phyloP scores from a whole-genome alignment of 1,139 yeast species.

The Saccharomyces hybrid region DNA sequence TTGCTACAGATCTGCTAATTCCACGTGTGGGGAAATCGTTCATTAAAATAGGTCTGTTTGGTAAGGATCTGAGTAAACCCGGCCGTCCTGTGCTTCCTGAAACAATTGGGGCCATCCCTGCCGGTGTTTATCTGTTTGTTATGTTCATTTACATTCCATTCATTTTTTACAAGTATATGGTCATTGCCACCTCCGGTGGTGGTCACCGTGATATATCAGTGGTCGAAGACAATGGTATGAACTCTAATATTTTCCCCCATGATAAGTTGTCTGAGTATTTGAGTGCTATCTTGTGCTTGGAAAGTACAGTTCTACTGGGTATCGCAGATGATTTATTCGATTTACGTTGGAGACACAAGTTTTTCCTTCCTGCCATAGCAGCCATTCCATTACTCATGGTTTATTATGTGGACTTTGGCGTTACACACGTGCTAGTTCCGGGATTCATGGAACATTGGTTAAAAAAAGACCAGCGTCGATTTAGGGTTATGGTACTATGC shows the following conservation, averaged over 20 bases:
- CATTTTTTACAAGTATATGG: constrained; percentile 72
- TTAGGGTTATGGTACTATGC: constrained; percentile 71
- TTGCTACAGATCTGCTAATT: constrained; percentile 50
- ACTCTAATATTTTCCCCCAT: constrained; percentile 57
- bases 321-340: constrained; percentile 92
- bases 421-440: constrained; percentile 85
- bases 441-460: constrained; percentile 44
- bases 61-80: constrained; percentile 71
- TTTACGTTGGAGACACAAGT: constrained; percentile 94
- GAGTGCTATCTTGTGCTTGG: constrained; percentile 75
- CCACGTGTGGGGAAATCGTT: constrained; percentile 64
- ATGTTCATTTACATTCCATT: constrained; percentile 87
- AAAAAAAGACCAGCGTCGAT: constrained; percentile 47
- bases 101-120: constrained; percentile 82
- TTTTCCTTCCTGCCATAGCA: constrained; percentile 90
- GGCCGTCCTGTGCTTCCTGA: constrained; percentile 76
- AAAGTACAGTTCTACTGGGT: constrained; percentile 79
- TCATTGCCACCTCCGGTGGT: constrained; percentile 49
- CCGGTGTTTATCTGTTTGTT: constrained; percentile 68
- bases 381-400: constrained; percentile 85
- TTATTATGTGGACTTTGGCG: constrained; percentile 89
- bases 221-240: constrained; percentile 8
- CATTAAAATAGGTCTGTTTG: constrained; percentile 69
- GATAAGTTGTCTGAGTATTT: constrained; percentile 77
- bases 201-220: constrained; percentile 41